Evolutionary conservation across 2,329 filamentous ascomycete species (phyloP), one percentile per base, ranked within the genome.

Genomic region (Calonectria honghensis): DNA sequence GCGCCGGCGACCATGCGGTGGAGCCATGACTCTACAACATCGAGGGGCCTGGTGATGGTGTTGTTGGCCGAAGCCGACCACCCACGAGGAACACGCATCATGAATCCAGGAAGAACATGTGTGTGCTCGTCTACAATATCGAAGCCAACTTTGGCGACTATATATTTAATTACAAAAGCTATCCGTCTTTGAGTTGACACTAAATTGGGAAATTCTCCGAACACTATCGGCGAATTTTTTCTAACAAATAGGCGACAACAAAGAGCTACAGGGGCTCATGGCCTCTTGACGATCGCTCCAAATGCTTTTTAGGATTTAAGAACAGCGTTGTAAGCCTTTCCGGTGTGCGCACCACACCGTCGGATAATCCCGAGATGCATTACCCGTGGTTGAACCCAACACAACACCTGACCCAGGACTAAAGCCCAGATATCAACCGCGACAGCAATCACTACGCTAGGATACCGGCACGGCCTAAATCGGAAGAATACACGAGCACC

Each of bases 1-100:
- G 27, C 67, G 31, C 52, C 67, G 31, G 67, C 67, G 29, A 69
- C 66, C 66, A 68, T 68, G 50, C 66, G 66, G 39, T 68, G 66
- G 16, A 68, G 66, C 66, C 66, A 68, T 5, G 66, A 59, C 24
- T 68, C 66, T 35, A 59, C 66, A 35, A 68, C 66, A 27, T 68
- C 66, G 50, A 68, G 66, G 31, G 50, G 51, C 27, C 66, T 68
- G 35, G 66, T 57, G 37, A 68, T 68, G 48, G 66, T 50, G 64
- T 50, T 50, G 31, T 67, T n/a, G 29, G 31, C 13, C 64, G 64
- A 48, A 16, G n/a, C 20, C 29, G 45, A 67, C 64, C 64, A 67
- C 64, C 45, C 64, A 18, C 29, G 64, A n/a, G 64, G 45, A 20
- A 52, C 24, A 24, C 29, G 64, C 16, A 48, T 48, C 45, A 39